phyloP scores from a whole-genome alignment of 2,329 filamentous ascomycete genomes.

The Zymoseptoria crescenta region DNA sequence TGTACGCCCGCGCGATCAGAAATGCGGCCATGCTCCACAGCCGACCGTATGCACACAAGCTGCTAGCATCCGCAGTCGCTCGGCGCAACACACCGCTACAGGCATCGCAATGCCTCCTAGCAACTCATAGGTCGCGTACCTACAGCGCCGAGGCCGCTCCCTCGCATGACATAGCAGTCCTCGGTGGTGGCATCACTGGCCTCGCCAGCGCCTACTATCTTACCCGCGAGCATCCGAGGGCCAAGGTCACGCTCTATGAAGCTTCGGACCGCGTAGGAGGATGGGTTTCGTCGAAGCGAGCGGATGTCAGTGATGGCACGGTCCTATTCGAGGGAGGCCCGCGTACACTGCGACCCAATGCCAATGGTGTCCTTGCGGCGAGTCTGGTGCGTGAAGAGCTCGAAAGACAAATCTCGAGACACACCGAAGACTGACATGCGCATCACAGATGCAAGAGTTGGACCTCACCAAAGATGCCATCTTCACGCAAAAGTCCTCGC shows the following conservation, averaged over 20 bases:
- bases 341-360: conserved; percentile 58
- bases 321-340: conserved; percentile 80
- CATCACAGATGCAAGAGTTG: conserved; percentile 49
- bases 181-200: conserved; percentile 79
- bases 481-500: conserved; percentile 43
- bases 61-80: neutral
- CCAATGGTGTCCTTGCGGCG: conserved; percentile 58
- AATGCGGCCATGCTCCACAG: conserved; percentile 25
- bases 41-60: conserved; percentile 7
- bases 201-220: conserved; percentile 73
- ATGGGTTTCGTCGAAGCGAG: conserved; percentile 66
- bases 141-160: conserved; percentile 11
- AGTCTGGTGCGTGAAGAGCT: conserved; percentile 53
- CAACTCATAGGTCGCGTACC: conserved; percentile 3
- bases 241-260: conserved; percentile 77
- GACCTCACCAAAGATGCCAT: conserved; percentile 50
- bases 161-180: conserved; percentile 50
- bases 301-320: conserved; percentile 52
- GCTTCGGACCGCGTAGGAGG: conserved; percentile 63
- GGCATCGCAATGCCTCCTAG: neutral
- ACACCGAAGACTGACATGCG: conserved; percentile 4
- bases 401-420: neutral
- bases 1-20: conserved; percentile 2
- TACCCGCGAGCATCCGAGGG: conserved; percentile 56
- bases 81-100: neutral